Percentiles rank a stretch among this genome's conserved stretches.
Conservation (phyloP, 805 yeast species). For the Candida railenensis region DNA sequence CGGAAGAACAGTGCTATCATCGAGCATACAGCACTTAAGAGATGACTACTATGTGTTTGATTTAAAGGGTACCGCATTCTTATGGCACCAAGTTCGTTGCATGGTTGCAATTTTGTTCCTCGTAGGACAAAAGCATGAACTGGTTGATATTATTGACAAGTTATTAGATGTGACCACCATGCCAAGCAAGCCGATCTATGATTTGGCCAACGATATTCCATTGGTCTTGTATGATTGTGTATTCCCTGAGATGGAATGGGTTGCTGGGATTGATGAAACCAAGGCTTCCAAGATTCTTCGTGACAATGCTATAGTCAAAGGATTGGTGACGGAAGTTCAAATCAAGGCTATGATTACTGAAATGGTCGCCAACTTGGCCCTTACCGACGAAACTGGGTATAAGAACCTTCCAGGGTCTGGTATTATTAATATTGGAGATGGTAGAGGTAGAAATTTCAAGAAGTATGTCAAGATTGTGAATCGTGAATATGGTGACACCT, state of each 20-base stretch:
- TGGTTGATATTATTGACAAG: constrained; percentile 52
- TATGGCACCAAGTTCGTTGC: constrained; percentile 98
- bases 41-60: constrained; percentile 66
- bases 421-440: constrained; percentile 70
- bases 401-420: constrained; percentile 18
- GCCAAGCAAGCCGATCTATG: constrained; percentile 76
- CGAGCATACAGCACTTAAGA: constrained; percentile 44
- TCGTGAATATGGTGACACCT: constrained; percentile 60
- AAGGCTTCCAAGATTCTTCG: constrained; percentile 35
- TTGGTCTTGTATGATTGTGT: constrained; percentile 83
- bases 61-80: constrained; percentile 81
- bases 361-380: constrained; percentile 41
- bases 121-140: constrained; percentile 77
- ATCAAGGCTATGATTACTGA: constrained; percentile 54
- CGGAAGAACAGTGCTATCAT: constrained; percentile 56
- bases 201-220: constrained; percentile 89
- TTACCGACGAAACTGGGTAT: not conserved
- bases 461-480: constrained; percentile 57
- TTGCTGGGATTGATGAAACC: constrained; percentile 27
- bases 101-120: constrained; percentile 83
- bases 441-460: constrained; percentile 59
- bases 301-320: constrained; percentile 44
- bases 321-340: constrained; percentile 54
- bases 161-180: constrained; percentile 55
- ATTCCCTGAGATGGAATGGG: constrained; percentile 73